Percentiles rank a stretch among this genome's conserved stretches.
phyloP scores from a whole-genome alignment of 2,329 filamentous ascomycete species.

The Lecanicillium sp. region DNA sequence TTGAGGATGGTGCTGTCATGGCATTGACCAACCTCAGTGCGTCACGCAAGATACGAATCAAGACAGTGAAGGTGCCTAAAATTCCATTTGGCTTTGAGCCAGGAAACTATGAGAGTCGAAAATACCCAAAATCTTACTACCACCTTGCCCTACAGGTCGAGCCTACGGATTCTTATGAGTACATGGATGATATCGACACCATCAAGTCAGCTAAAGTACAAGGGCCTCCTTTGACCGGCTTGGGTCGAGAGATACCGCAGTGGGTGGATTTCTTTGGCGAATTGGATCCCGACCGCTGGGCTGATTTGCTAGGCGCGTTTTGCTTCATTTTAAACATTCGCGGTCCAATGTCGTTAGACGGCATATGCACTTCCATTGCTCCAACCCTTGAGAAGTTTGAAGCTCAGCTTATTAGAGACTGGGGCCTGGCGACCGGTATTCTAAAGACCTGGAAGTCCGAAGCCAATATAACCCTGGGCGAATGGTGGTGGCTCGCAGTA shows the following conservation, averaged over 20 bases:
- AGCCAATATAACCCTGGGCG: conserved; percentile 38
- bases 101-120: conserved; percentile 62
- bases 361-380: conserved; percentile 47
- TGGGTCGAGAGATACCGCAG: conserved; percentile 50
- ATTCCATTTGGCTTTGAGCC: conserved; percentile 66
- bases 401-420: conserved; percentile 48
- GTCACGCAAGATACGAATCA: conserved; percentile 45
- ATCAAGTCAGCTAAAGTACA: conserved; percentile 24
- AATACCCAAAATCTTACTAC: conserved; percentile 57
- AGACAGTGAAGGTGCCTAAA: conserved; percentile 46
- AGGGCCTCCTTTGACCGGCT: conserved; percentile 34
- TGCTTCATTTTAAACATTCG: conserved; percentile 56
- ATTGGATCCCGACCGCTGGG: conserved; percentile 54
- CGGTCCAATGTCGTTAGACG: conserved; percentile 45
- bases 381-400: conserved; percentile 58
- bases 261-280: conserved; percentile 65
- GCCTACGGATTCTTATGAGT: conserved; percentile 57
- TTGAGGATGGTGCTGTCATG: conserved; percentile 59
- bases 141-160: conserved; percentile 54
- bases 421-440: conserved; percentile 48
- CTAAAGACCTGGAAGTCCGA: conserved; percentile 32
- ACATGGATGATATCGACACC: conserved; percentile 40
- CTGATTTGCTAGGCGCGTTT: conserved; percentile 53
- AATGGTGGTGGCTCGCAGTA: conserved; percentile 63
- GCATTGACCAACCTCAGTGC: conserved; percentile 60